Evolutionary conservation across 352 stramenopile species (phyloP).

Genomic region (Globisporangium megalacanthum): DNA sequence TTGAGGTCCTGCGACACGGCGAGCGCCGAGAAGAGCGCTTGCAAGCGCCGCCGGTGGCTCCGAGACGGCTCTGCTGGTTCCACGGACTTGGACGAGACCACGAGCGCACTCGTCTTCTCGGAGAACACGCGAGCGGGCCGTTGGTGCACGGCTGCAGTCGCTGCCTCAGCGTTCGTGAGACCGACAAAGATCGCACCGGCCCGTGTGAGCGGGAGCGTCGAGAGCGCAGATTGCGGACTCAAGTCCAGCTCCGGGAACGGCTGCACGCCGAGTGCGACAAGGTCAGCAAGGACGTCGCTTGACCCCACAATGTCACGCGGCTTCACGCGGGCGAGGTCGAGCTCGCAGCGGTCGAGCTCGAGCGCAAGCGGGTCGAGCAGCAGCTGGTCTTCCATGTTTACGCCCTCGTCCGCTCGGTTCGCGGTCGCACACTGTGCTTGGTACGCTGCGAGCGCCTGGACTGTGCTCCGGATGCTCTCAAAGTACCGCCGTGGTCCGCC

Average conservation of each 20-base stretch:
- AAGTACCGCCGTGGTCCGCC: neutral
- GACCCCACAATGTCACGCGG: neutral
- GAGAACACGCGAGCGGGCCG: neutral
- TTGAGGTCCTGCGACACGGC: neutral
- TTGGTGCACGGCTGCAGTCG: neutral
- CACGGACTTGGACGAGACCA: neutral
- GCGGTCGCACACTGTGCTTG: neutral
- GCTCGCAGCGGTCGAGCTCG: neutral
- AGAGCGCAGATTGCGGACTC: neutral
- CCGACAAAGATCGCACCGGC: neutral
- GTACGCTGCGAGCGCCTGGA: neutral
- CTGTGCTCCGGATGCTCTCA: neutral
- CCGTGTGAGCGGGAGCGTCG: neutral
- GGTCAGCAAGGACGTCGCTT: neutral
- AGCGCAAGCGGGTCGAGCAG: neutral
- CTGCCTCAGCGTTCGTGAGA: conserved; percentile 1
- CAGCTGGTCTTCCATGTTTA: neutral
- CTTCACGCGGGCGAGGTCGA: conserved; percentile 1
- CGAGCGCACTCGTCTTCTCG: neutral
- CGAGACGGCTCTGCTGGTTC: neutral
- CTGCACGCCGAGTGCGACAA: conserved; percentile 1
- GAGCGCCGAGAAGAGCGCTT: conserved; percentile 1
- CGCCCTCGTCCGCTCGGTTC: no score
- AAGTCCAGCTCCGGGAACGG: neutral
- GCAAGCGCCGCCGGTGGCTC: conserved; percentile 1